phyloP scores from a whole-genome alignment of 2,329 filamentous ascomycete species.

The Sphaerulina vaccinii region DNA sequence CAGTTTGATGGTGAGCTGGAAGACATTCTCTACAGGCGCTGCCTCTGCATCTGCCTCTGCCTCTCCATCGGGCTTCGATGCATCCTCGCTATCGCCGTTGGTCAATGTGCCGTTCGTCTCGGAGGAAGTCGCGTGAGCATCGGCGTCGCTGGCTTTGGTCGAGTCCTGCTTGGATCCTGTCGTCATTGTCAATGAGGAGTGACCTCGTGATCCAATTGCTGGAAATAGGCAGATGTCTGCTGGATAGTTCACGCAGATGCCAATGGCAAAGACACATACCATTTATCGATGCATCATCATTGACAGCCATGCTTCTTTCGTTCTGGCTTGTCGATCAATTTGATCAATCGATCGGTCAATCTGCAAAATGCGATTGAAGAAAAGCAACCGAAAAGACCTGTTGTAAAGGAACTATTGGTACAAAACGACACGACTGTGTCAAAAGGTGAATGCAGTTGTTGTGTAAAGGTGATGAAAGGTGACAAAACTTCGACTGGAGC shows the following conservation, averaged over 20 bases:
- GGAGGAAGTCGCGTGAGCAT: conserved; percentile 13
- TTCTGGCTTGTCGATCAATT: background rate
- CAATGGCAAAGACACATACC: conserved; percentile 11
- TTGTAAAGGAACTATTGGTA: conserved; percentile 9
- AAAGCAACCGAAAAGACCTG: background rate
- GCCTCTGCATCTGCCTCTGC: conserved; percentile 25
- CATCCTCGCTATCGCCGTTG: conserved; percentile 21
- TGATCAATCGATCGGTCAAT: background rate
- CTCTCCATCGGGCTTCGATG: conserved; percentile 22
- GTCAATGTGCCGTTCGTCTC: conserved; percentile 18
- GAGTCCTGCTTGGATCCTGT: conserved; percentile 15
- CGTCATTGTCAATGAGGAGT: background rate
- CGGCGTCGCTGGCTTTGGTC: conserved; percentile 11
- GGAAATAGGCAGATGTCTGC: background rate
- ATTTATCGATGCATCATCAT: conserved; percentile 20
- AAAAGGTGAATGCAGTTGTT: conserved; percentile 1
- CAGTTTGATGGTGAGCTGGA: conserved; percentile 74
- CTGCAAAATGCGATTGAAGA: background rate
- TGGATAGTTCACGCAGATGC: too few relatives aligned
- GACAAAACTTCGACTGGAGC: background rate
- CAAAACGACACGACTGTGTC: conserved; percentile 1
- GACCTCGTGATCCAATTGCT: background rate
- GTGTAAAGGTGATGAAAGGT: conserved; percentile 1
- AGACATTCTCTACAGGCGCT: conserved; percentile 47
- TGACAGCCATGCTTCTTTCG: conserved; percentile 17